phyloP scores from a whole-genome alignment of 2,329 filamentous ascomycete species.

The Hypoxylon sp. region DNA sequence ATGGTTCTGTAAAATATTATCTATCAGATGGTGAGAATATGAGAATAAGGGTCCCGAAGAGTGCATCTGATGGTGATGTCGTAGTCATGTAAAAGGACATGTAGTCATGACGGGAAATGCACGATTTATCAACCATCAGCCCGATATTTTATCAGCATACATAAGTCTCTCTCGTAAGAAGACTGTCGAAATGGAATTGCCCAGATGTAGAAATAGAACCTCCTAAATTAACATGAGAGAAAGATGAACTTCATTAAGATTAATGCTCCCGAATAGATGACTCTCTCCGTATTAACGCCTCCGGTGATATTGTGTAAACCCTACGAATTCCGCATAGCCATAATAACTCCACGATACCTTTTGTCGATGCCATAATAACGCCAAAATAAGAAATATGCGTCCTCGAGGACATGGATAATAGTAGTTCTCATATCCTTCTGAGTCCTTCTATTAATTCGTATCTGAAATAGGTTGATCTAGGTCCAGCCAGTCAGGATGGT shows the following conservation, averaged over 20 bases:
- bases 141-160: not conserved
- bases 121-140: not conserved
- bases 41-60: not conserved
- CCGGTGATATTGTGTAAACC: constrained; percentile 8
- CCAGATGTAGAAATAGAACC: not conserved
- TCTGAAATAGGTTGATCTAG: constrained; percentile 23
- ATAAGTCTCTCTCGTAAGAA: not conserved
- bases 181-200: not conserved
- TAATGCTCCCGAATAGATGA: not conserved
- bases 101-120: not conserved
- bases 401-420: not conserved
- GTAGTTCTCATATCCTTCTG: not conserved
- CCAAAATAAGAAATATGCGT: not conserved
- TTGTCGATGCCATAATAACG: not conserved
- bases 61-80: too few species aligned
- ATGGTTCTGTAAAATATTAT: not conserved
- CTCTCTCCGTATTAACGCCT: not conserved
- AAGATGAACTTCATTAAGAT: not conserved
- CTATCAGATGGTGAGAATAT: not conserved
- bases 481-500: constrained; percentile 72
- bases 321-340: not conserved
- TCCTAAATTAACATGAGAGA: not conserved
- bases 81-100: not conserved
- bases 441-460: not conserved
- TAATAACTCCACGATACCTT: constrained; percentile 18